A percentile compares a stretch with the other conserved stretches of the same genome.
These are phyloP conservation scores for Penicillium dipodomyicola DNA, from an alignment of 495 filamentous ascomycete genomes.

Conservation along the genomic window DNA sequence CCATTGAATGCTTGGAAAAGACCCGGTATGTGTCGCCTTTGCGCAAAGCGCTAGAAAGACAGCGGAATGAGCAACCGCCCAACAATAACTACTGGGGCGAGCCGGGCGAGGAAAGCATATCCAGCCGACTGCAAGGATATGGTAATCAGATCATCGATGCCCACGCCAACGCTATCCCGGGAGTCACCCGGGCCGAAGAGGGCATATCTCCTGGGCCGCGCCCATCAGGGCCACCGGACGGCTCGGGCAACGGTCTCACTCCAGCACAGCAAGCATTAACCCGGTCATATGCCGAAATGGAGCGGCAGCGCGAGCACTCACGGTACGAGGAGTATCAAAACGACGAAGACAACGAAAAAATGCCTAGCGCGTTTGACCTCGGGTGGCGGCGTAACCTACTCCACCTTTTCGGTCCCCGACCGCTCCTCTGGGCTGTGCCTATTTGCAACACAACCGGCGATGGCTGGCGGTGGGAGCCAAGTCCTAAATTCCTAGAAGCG, in stretches of 20 bases:
- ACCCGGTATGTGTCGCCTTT: constrained; percentile 85
- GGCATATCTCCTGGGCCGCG: constrained; percentile 45
- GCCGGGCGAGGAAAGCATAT: constrained; percentile 57
- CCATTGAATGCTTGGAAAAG: constrained; percentile 93
- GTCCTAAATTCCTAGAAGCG: constrained; percentile 64
- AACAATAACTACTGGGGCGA: constrained; percentile 35
- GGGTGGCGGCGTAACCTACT: constrained; percentile 75
- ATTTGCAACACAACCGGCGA: constrained; percentile 81
- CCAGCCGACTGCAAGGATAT: constrained; percentile 59
- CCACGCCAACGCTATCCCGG: constrained; percentile 79
- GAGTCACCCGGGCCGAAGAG: constrained; percentile 75
- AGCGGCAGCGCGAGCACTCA: constrained; percentile 65
- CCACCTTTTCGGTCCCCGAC: constrained; percentile 75
- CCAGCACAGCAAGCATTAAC: constrained; percentile 50
- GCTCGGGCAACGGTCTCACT: constrained; percentile 20
- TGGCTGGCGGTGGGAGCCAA: constrained; percentile 95
- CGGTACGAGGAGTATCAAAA: constrained; percentile 87
- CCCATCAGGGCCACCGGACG: constrained; percentile 19
- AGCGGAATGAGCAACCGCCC: constrained; percentile 47
- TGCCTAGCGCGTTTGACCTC: constrained; percentile 91
- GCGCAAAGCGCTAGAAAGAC: constrained; percentile 63
- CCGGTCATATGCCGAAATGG: constrained; percentile 66
- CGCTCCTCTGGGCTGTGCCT: constrained; percentile 74
- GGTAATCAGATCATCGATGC: constrained; percentile 75
- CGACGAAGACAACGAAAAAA: constrained; percentile 77